Base-by-base conservation (phyloP, 176 grass and related monocot genomes). In the Oryza rufipogon region DNA sequence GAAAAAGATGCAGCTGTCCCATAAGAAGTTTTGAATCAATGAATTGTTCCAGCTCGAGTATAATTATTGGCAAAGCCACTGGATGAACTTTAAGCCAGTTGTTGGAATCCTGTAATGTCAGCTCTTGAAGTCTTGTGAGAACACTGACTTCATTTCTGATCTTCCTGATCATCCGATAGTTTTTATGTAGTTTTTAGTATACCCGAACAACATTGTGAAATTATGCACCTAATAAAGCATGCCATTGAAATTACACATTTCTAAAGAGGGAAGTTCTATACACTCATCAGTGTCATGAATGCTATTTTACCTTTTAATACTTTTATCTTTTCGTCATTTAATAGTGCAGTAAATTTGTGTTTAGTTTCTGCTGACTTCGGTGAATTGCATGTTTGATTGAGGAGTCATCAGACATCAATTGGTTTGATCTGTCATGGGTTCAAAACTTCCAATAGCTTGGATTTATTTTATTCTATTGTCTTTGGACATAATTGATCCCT, bases 291-390 rank as follows among this genome's bases (percentile, higher is more conserved):
- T 84, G 5, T 58, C 44, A 68, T 38, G 5, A 39, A 54, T 16
- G 49, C 26, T 60, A 42, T 38, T 9, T 60, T 69, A 52, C 32
- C 9, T 71, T 12, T 5, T 69, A 26, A 26, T 54, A 17, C 66
- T 11, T 19, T 71, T 56, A n/a, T 23, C 56, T 70, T 52, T 70
- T 11, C n/a, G 3, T 70, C 11, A 56, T 6, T 51, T 51, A 32
- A 3, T 16, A 38, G 20, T 17, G 28, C 34, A 60, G 51, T 11
- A 51, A 70, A 56, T 39, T 44, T 46, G 5, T 61, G 3, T 68
- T 58, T 70, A 51, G 44, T 56, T 81, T 81, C 68, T 38, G 20
- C 54, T 56, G 47, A n/a, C 32, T 81, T 81, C 13, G n/a, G 41
- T 33, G 25, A 80, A 38, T 28, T 81, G 74, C 11, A 7, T 63